Base-by-base conservation (phyloP, 2,329 filamentous ascomycete species). In the Penicillium sp. region DNA sequence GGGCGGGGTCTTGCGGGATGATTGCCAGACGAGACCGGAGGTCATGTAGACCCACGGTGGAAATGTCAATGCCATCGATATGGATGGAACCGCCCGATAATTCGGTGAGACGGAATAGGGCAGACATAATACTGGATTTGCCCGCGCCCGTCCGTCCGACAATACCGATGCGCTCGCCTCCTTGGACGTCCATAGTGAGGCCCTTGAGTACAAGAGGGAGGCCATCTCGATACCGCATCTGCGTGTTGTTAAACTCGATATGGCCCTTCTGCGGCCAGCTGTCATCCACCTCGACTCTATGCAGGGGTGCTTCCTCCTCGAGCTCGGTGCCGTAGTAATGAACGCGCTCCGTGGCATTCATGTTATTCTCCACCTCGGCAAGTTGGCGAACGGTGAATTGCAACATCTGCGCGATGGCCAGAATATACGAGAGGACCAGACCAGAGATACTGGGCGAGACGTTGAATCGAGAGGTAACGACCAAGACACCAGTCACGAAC, bases 311-410 rank as follows among this genome's bases (percentile, higher is more conserved):
- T 75, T 98, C 95, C 72, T 96, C 89, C 63, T 96, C 92, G 4
- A 99, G 84, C 66, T 91, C 78, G 0, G 86, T 91, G 55, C 91
- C 93, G 73, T 98, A 98, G 79, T 96, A 92, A 73, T 92, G 87
- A 36, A 98, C 82, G 51, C 95, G 89, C 77, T 98, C 94, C 0
- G 96, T 95, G 0, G 93, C 89, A 74, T 97, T 98, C 94, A 98
- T 98, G 71, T 93, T 92, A 77, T 97, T 98, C 76, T 98, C 94
- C 9, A 98, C 92, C 75, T 98, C 94, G 27, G 94, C 94, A 7
- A 97, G 83, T 76, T 98, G 94, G 18, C 95, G 87, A 18, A 98
- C 91, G 0, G 92, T 94, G 75, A 97, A 97, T 72, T 97, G 94
- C 64, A 98, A 89, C 89, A 97, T 92, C 75, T 96, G 91, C 18